Evolutionary conservation across 106 monocot genomes (phyloP), one percentile per base, ranked within the genome.

Genomic region (Platanthera guangdongensis): DNA sequence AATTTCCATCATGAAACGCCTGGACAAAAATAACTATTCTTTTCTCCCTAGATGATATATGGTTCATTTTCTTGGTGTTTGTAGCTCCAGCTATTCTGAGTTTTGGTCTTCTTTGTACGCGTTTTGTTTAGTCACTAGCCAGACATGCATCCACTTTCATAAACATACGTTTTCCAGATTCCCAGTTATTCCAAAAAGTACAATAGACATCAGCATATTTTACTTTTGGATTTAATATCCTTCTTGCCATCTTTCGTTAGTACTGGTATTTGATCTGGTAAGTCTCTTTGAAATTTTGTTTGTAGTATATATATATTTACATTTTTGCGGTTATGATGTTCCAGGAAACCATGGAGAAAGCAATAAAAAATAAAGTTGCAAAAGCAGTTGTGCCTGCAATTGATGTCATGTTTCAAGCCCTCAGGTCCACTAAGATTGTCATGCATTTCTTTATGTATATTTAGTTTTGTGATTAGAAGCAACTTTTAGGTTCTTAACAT

Each of bases 341-440:
- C 21, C 80, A 99, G 99, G 99, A 99, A 82, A 77, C 92, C 5
- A 99, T 99, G 99, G 99, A 99, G 75, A 99, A 99, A 79, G 99
- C 94, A 74, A 90, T 94, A 39, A 99, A 99, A 87, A 86, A 92
- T 75, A 99, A 99, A 91, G 99, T 99, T 51, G 91, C 94, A 79
- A 99, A 99, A 84, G 99, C 99, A 73, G 99, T 99, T 77, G 99
- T 99, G 46, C 99, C 94, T 51, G 99, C 99, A 70, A 94, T 99
- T 82, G 99, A 99, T 88, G 94, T 99, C 75, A 99, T 99, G 99
- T 99, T 99, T 85, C 99, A 99, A 82, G 99, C 99, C 70, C 85
- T 99, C 53, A 99, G 99, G 99, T 99, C 16, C 79, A 48, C 5
- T 67, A 60, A 57, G 7, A 11, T 9, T 77, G 5, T 74, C 50